A percentile compares a stretch with the other conserved stretches of the same genome.
Evolutionary conservation across 805 yeast genomes (phyloP).

Genomic region (Nakazawaea pomicola): DNA sequence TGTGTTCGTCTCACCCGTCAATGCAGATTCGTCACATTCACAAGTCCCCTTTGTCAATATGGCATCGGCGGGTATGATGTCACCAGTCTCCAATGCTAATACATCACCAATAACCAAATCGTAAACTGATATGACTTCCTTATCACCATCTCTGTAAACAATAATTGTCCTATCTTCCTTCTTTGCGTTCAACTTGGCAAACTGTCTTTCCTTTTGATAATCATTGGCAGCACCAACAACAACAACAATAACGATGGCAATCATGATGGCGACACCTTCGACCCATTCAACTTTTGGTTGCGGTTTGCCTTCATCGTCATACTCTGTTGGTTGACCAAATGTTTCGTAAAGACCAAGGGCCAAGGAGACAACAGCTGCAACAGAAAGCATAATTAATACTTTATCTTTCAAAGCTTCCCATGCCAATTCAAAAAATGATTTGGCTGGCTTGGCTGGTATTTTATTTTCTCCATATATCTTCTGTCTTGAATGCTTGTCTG

Average conservation of each 20-base stretch:
- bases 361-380: constrained; percentile 86
- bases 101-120: constrained; percentile 86
- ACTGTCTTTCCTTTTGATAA: constrained; percentile 93
- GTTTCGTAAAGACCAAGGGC: constrained; percentile 91
- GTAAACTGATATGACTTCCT: constrained; percentile 62
- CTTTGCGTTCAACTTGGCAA: constrained; percentile 79
- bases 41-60: constrained; percentile 68
- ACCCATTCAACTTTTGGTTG: constrained; percentile 94
- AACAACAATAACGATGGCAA: constrained; percentile 87
- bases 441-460: constrained; percentile 68
- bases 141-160: constrained; percentile 69
- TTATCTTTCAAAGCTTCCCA: constrained; percentile 88
- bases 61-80: constrained; percentile 86
- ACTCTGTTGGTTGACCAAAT: constrained; percentile 74
- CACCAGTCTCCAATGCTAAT: constrained; percentile 84
- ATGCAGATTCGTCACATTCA: constrained; percentile 86
- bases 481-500: constrained; percentile 32
- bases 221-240: constrained; percentile 94
- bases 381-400: constrained; percentile 73
- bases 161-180: constrained; percentile 79
- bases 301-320: constrained; percentile 72
- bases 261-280: constrained; percentile 96
- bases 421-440: constrained; percentile 62
- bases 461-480: constrained; percentile 61
- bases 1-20: constrained; percentile 92